Evolutionary conservation across 768 basidiomycete genomes (phyloP), one percentile per base, ranked within the genome.

Genomic region (Lactarius tabidus): DNA sequence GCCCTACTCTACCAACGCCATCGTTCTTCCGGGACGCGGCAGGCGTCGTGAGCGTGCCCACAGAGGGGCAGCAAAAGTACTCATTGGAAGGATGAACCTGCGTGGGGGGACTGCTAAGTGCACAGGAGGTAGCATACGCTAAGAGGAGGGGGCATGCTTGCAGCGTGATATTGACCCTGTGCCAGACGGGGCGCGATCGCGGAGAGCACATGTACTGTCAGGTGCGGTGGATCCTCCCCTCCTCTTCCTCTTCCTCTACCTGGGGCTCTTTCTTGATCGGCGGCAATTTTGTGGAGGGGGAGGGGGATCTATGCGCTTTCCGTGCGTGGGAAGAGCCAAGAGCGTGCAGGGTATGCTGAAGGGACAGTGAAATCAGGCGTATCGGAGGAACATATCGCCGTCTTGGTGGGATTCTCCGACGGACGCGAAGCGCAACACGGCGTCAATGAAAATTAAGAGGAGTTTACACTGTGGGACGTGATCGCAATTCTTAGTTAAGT

Each of bases 51-150:
- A 66, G 79, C 6, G 77, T 75, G 72, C 89, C 87, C 5, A 80
- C 74, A 14, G 35, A 91, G 77, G 38, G 91, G 72, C 18, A 89
- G 79, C 81, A 33, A 81, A 80, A 35, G 89, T 79, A 0, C 87
- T 88, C 88, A 90, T 91, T 15, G 90, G 88, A 1, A 92, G 73
- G 57, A 93, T 72, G 74, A 92, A 93, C 0, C 84, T 84, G 38
- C 89, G 85, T 1, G 77, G 76, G 59, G 91, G 73, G 23, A 70
- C 69, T 0, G 52, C 12, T 31, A 86, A 75, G 17, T 77, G 78
- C 0, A 80, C 76, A 78, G 1, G 85, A 81, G 0, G 76, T 70
- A 0, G 85, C 78, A 72, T 87, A 79, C 4, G 78, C 76, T 70
- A 92, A 80, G 8, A 77, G 78, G 63, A 91, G 77, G 8, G 82